Evolutionary conservation across 805 yeast species (phyloP).

Genomic region (Starmerella stigmatis): DNA sequence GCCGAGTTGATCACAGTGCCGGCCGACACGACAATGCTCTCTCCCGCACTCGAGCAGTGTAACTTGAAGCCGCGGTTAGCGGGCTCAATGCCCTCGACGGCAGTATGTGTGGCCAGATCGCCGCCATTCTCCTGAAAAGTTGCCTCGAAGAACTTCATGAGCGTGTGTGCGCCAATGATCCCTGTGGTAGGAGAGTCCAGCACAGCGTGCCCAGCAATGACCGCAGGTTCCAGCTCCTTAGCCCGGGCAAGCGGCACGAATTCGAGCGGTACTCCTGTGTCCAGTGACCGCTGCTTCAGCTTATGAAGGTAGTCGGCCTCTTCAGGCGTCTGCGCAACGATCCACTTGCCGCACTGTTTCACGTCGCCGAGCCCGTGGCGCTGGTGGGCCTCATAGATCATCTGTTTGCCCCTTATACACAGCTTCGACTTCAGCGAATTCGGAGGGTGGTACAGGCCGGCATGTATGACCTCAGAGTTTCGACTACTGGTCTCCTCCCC

Average conservation of each 20-base stretch:
- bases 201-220: slow-evolving; percentile 50
- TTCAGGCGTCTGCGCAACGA: slow-evolving; percentile 65
- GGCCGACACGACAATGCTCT: slow-evolving; percentile 30
- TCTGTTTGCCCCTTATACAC: slow-evolving; percentile 64
- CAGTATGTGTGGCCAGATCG: slow-evolving; percentile 52
- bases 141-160: slow-evolving; percentile 50
- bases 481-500: slow-evolving; percentile 84
- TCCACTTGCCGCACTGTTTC: slow-evolving; percentile 61
- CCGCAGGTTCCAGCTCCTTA: slow-evolving; percentile 49
- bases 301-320: slow-evolving; percentile 52
- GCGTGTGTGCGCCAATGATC: slow-evolving; percentile 69
- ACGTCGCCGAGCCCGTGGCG: slow-evolving; percentile 44
- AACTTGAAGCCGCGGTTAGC: slow-evolving; percentile 18
- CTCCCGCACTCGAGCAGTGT: slow-evolving; percentile 23
- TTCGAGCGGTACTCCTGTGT: slow-evolving; percentile 49
- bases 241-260: slow-evolving; percentile 42
- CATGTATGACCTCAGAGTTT: slow-evolving; percentile 88
- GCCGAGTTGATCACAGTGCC: slow-evolving; percentile 65
- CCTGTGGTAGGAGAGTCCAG: slow-evolving; percentile 76
- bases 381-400: slow-evolving; percentile 44
- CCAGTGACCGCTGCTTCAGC: slow-evolving; percentile 41
- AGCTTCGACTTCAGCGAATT: slow-evolving; percentile 55
- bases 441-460: slow-evolving; percentile 73
- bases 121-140: slow-evolving; percentile 50
- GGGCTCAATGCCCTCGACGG: slow-evolving; percentile 37